Evolutionary conservation across 768 basidiomycete genomes (phyloP).

Genomic region (Pholiota molesta): DNA sequence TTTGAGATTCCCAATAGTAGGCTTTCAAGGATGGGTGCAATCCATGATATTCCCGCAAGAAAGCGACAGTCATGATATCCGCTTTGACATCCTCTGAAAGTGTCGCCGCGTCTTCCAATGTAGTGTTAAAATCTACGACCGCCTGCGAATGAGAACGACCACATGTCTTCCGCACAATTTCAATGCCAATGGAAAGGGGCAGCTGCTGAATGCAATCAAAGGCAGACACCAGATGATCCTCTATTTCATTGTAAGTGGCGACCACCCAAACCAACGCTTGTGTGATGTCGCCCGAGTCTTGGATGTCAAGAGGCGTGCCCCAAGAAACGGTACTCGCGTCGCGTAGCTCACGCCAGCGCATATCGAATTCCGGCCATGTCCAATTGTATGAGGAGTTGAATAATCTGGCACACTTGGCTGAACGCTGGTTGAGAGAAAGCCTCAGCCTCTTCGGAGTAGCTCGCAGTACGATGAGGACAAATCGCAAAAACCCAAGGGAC

Average conservation of each 20-base stretch:
- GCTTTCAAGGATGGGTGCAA: slow-evolving; percentile 2
- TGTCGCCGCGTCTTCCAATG: background rate
- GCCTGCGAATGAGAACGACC: background rate
- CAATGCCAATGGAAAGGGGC: background rate
- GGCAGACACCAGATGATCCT: slow-evolving; percentile 6
- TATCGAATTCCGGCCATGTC: slow-evolving; percentile 14
- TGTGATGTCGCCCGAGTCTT: slow-evolving; percentile 3
- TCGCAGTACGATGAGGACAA: background rate
- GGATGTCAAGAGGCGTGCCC: background rate
- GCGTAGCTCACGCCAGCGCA: slow-evolving; percentile 9
- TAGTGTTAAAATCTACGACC: background rate
- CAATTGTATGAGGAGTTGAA: slow-evolving; percentile 6
- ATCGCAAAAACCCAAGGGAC: slow-evolving; percentile 20
- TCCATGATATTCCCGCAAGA: slow-evolving; percentile 8
- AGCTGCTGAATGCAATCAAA: slow-evolving; percentile 12
- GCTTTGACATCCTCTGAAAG: background rate
- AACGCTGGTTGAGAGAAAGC: background rate
- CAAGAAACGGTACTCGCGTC: background rate
- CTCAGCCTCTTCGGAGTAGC: background rate
- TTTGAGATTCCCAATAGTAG: slow-evolving; percentile 14
- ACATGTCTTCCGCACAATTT: slow-evolving; percentile 10
- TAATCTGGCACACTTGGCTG: slow-evolving; percentile 4
- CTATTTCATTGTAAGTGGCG: slow-evolving; percentile 2
- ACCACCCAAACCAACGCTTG: slow-evolving; percentile 12
- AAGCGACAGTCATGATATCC: slow-evolving; percentile 8